A percentile compares a stretch with the other conserved stretches of the same genome.
Evolutionary conservation across 2,329 filamentous ascomycete species (phyloP).

Genomic region (Penicillium thymicola): DNA sequence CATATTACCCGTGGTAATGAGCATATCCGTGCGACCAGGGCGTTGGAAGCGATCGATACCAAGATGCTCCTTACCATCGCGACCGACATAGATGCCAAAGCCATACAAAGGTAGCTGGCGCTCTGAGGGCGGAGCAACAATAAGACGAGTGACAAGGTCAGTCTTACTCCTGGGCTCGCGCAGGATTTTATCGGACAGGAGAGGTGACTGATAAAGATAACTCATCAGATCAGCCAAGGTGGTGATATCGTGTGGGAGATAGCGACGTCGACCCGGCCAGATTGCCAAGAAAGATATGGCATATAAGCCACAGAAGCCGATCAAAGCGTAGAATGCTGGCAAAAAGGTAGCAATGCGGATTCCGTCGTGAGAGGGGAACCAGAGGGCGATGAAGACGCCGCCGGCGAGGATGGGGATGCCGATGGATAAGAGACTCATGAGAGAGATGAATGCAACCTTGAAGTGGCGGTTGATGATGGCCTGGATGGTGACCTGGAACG

Average conservation of each 20-base stretch:
- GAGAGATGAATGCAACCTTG: slow-evolving; percentile 55
- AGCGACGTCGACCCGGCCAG: slow-evolving; percentile 58
- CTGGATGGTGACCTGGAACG: slow-evolving; percentile 51
- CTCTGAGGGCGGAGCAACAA: slow-evolving; percentile 48
- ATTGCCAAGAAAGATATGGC: slow-evolving; percentile 60
- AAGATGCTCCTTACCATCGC: slow-evolving; percentile 58
- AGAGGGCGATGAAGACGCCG: slow-evolving; percentile 62
- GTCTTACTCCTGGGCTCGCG: slow-evolving; percentile 62
- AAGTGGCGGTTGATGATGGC: slow-evolving; percentile 56
- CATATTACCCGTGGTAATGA: slow-evolving; percentile 38
- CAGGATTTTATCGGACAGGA: slow-evolving; percentile 71
- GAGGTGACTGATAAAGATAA: slow-evolving; percentile 69
- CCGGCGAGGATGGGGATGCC: slow-evolving; percentile 58
- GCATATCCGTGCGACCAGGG: slow-evolving; percentile 43
- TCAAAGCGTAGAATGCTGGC: slow-evolving; percentile 68
- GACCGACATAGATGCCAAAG: slow-evolving; percentile 56
- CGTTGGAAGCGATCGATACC: slow-evolving; percentile 57
- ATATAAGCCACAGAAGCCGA: slow-evolving; percentile 69
- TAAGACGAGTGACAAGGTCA: slow-evolving; percentile 67
- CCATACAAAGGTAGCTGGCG: slow-evolving; percentile 47
- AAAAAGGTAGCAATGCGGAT: slow-evolving; percentile 68
- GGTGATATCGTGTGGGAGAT: slow-evolving; percentile 69
- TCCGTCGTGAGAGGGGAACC: slow-evolving; percentile 46
- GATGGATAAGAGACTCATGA: slow-evolving; percentile 52
- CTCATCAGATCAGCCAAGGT: slow-evolving; percentile 74